A percentile compares a stretch with the other conserved stretches of the same genome.
Evolutionary conservation across 495 filamentous ascomycete species (phyloP).

Genomic region (Tetracladium setigerum): DNA sequence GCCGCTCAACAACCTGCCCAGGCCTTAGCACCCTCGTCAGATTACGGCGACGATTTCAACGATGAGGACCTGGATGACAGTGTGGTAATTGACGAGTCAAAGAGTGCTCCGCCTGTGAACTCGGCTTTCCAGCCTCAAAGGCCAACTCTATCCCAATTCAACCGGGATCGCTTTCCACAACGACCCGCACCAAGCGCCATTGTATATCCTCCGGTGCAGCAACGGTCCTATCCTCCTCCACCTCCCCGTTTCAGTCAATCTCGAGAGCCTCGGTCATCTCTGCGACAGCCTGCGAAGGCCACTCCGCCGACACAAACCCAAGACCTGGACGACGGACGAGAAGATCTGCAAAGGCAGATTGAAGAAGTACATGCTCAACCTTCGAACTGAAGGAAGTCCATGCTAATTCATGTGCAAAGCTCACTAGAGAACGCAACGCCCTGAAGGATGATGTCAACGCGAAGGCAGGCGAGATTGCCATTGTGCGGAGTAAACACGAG

Average conservation of each 20-base stretch:
- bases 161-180: not conserved
- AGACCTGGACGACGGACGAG: not conserved
- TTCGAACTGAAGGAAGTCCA: not conserved
- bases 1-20: slow-evolving; percentile 12
- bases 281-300: too few relatives aligned
- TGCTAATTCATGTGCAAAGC: slow-evolving; percentile 8
- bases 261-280: too few relatives aligned
- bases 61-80: slow-evolving; percentile 46
- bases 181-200: too few relatives aligned
- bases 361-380: slow-evolving; percentile 11
- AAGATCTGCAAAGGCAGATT: slow-evolving; percentile 13
- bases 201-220: too few relatives aligned
- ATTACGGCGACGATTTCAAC: slow-evolving; percentile 47
- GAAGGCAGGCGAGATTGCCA: slow-evolving; percentile 38
- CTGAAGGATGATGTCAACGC: slow-evolving; percentile 19
- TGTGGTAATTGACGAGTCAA: slow-evolving; percentile 28
- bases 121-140: slow-evolving; percentile 5
- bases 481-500: slow-evolving; percentile 45
- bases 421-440: slow-evolving; percentile 10
- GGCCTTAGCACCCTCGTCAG: slow-evolving; percentile 26
- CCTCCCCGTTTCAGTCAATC: too few relatives aligned
- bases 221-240: too few relatives aligned
- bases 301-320: too few relatives aligned
- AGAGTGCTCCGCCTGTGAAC: slow-evolving; percentile 17
- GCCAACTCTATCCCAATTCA: slow-evolving; percentile 6